Evolutionary conservation across 2,329 filamentous ascomycete genomes (phyloP).

Genomic region (Cercospora janseana): DNA sequence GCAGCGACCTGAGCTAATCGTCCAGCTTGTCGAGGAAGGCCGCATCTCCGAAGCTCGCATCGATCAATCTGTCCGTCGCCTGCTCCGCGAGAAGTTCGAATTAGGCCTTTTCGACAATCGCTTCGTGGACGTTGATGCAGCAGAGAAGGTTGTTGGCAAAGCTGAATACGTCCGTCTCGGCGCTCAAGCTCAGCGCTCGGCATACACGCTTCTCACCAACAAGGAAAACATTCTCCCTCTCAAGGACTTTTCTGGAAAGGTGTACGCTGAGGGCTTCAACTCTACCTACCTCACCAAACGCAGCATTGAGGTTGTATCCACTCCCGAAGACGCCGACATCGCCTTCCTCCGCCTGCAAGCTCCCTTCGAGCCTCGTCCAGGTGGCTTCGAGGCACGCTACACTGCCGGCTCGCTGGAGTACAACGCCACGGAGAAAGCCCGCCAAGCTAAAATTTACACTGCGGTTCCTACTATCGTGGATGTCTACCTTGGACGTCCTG

Average conservation of each 20-base stretch:
- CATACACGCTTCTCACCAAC: conserved; percentile 42
- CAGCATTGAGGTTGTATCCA: conserved; percentile 37
- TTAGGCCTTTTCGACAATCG: conserved; percentile 55
- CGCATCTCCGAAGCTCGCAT: conserved; percentile 47
- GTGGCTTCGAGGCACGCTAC: conserved; percentile 44
- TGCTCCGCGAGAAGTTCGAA: conserved; percentile 53
- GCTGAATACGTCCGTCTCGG: conserved; percentile 44
- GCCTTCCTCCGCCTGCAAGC: conserved; percentile 44
- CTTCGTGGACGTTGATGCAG: conserved; percentile 49
- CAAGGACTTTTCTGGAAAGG: conserved; percentile 29
- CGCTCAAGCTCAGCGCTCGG: conserved; percentile 40
- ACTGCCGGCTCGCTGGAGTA: conserved; percentile 46
- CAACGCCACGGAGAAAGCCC: conserved; percentile 41
- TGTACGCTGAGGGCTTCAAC: conserved; percentile 41
- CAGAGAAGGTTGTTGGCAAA: conserved; percentile 46
- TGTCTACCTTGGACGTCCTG: conserved; percentile 47
- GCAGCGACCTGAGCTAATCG: conserved; percentile 48
- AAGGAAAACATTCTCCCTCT: conserved; percentile 37
- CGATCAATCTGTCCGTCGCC: conserved; percentile 47
- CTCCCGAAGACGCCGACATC: conserved; percentile 43
- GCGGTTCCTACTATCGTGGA: conserved; percentile 45
- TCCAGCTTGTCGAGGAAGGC: conserved; percentile 47
- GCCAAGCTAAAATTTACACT: conserved; percentile 42
- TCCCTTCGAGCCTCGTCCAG: conserved; percentile 44
- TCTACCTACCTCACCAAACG: conserved; percentile 35